These are phyloP conservation scores for Gamarada debralockiae DNA, from an alignment of 495 filamentous ascomycete genomes.

Conservation along the genomic window DNA sequence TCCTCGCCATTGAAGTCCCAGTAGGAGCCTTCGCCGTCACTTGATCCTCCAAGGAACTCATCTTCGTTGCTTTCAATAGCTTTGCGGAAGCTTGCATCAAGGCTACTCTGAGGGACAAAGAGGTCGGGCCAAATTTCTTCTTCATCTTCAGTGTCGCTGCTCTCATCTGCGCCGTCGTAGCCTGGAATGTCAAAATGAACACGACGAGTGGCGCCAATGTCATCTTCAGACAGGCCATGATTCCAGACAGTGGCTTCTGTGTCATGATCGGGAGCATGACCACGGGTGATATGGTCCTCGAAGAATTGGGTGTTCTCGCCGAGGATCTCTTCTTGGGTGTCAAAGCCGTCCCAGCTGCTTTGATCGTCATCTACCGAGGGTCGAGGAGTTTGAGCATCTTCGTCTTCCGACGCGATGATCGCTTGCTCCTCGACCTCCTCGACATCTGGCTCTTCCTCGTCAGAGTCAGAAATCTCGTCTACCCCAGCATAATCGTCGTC, in stretches of 20 bases:
- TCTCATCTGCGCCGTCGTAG: slow-evolving; percentile 30
- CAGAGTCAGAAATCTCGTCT: slow-evolving; percentile 72
- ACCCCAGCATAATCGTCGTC: slow-evolving; percentile 71
- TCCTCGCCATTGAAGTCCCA: slow-evolving; percentile 24
- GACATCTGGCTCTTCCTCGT: slow-evolving; percentile 71
- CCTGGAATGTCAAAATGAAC: slow-evolving; percentile 38
- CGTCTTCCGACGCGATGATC: slow-evolving; percentile 57
- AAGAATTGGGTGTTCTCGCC: slow-evolving; percentile 45
- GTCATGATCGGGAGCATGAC: slow-evolving; percentile 40
- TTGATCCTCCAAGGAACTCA: slow-evolving; percentile 39
- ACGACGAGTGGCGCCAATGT: slow-evolving; percentile 31
- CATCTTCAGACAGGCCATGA: slow-evolving; percentile 30
- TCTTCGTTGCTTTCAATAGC: slow-evolving; percentile 63
- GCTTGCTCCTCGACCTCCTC: slow-evolving; percentile 69
- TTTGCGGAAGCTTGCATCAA: slow-evolving; percentile 64
- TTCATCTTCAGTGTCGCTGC: slow-evolving; percentile 40
- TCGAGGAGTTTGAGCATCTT: slow-evolving; percentile 31
- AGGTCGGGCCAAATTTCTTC: slow-evolving; percentile 61
- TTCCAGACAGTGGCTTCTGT: slow-evolving; percentile 31
- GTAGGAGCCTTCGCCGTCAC: slow-evolving; percentile 29
- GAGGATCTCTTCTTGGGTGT: slow-evolving; percentile 38
- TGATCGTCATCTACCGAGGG: slow-evolving; percentile 38
- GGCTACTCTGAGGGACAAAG: slow-evolving; percentile 65
- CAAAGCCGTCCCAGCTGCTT: slow-evolving; percentile 57
- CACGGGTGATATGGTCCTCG: slow-evolving; percentile 48